phyloP scores from a whole-genome alignment of 2,329 filamentous ascomycete genomes.

The Penicillium thymicola region DNA sequence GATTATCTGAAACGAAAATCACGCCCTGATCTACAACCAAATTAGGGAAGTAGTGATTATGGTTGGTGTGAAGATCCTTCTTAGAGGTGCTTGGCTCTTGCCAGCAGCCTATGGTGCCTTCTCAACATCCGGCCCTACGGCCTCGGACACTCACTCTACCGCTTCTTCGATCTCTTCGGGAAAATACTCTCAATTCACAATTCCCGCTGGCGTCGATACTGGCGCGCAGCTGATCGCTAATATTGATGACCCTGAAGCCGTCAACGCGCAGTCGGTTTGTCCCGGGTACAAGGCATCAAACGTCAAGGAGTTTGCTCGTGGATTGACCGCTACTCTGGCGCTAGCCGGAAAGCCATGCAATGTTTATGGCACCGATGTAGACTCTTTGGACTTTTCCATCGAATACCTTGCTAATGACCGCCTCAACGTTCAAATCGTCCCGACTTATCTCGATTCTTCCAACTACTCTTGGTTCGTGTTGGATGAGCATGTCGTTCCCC shows the following conservation, averaged over 20 bases:
- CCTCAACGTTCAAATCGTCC: conserved; percentile 67
- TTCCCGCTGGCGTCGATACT: conserved; percentile 46
- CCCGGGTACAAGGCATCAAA: conserved; percentile 57
- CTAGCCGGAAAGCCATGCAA: conserved; percentile 62
- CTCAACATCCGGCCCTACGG: conserved; percentile 9
- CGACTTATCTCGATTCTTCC: conserved; percentile 57
- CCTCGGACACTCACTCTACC: neutral
- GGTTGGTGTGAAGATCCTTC: conserved; percentile 21
- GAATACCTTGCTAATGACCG: conserved; percentile 64
- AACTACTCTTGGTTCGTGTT: conserved; percentile 68
- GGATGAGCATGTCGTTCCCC: conserved; percentile 60
- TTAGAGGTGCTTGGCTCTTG: conserved; percentile 26
- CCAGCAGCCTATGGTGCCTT: conserved; percentile 24
- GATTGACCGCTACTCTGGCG: conserved; percentile 52
- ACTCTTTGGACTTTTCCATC: conserved; percentile 63
- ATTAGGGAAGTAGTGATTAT: conserved; percentile 16
- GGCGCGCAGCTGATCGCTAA: conserved; percentile 58
- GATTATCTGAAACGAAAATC: neutral
- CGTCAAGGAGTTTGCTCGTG: conserved; percentile 45
- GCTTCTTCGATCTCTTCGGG: conserved; percentile 15
- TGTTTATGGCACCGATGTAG: conserved; percentile 72
- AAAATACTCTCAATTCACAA: conserved; percentile 42
- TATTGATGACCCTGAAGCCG: conserved; percentile 60
- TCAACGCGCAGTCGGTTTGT: conserved; percentile 62
- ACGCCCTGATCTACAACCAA: neutral